A percentile compares a stretch with the other conserved stretches of the same genome.
These are phyloP conservation scores for Xylaria cubensis DNA, from an alignment of 495 filamentous ascomycete species.

Conservation along the genomic window DNA sequence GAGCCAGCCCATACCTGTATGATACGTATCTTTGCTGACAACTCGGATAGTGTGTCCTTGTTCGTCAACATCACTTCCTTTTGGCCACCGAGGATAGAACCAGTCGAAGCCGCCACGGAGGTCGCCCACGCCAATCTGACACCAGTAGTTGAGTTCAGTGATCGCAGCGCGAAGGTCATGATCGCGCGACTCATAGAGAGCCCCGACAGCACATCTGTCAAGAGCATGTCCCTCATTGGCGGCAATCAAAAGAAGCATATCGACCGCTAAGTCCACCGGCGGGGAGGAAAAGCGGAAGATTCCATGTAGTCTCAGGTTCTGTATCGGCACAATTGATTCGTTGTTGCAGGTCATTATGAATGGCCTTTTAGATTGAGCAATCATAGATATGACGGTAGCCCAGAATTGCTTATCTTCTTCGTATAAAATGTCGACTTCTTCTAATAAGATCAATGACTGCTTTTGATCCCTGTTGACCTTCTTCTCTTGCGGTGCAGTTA, in stretches of 20 bases:
- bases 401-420: constrained; percentile 97
- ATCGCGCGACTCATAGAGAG: constrained; percentile 70
- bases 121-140: constrained; percentile 94
- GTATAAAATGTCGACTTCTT: constrained; percentile 93
- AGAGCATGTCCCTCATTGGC: constrained; percentile 92
- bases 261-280: constrained; percentile 70
- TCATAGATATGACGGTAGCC: constrained; percentile 77
- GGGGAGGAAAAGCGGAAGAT: constrained; percentile 83
- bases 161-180: constrained; percentile 81
- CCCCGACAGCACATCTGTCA: constrained; percentile 65
- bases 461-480: constrained; percentile 69
- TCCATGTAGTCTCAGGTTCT: constrained; percentile 75
- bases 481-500: constrained; percentile 33
- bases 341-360: constrained; percentile 96
- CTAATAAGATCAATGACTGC: constrained; percentile 92
- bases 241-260: constrained; percentile 82
- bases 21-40: constrained; percentile 82
- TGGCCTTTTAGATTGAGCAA: constrained; percentile 83
- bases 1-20: constrained; percentile 77
- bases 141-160: constrained; percentile 94
- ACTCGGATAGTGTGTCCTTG: constrained; percentile 74
- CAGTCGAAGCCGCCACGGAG: constrained; percentile 86
- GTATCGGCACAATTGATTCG: constrained; percentile 74
- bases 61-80: constrained; percentile 68
- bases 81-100: constrained; percentile 80